Evolutionary conservation across 495 filamentous ascomycete species (phyloP).

Genomic region (Rhizodiscina lignyota): DNA sequence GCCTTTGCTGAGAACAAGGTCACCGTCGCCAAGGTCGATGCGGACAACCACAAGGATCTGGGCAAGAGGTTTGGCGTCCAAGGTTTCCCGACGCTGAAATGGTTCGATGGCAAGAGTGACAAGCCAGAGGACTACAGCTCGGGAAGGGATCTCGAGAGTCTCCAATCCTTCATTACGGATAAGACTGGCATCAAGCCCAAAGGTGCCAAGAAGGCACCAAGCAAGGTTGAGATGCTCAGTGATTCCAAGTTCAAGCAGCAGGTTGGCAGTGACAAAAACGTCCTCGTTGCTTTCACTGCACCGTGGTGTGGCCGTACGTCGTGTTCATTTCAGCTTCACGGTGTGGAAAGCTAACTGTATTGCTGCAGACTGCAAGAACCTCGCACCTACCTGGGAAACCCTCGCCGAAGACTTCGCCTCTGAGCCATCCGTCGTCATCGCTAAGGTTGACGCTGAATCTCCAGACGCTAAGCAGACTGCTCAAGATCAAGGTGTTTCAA

Average conservation of each 20-base stretch:
- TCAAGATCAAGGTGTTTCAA: conserved; percentile 57
- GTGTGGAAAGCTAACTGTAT: conserved; percentile 3
- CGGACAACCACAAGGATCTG: conserved; percentile 69
- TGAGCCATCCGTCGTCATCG: conserved; percentile 66
- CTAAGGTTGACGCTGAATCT: conserved; percentile 87
- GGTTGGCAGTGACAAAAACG: conserved; percentile 75
- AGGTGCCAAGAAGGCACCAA: conserved; percentile 51
- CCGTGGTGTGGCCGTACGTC: conserved; percentile 94
- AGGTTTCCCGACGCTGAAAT: conserved; percentile 95
- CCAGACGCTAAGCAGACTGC: conserved; percentile 66
- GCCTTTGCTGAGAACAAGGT: conserved; percentile 65
- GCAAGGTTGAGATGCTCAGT: conserved; percentile 62
- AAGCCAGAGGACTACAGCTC: conserved; percentile 73
- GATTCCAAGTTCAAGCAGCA: conserved; percentile 59
- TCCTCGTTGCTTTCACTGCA: conserved; percentile 89
- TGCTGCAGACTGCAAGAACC: conserved; percentile 73
- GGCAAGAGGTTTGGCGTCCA: conserved; percentile 76
- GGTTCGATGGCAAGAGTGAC: conserved; percentile 93
- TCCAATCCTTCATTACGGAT: conserved; percentile 64
- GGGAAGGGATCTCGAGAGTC: conserved; percentile 73
- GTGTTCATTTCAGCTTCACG: neutral
- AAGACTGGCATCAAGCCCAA: conserved; percentile 75
- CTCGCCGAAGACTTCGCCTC: conserved; percentile 67
- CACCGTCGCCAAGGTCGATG: conserved; percentile 87
- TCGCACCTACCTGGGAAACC: conserved; percentile 82